Base-by-base conservation (phyloP, 2,329 filamentous ascomycete genomes). In the Aspergillus unguis region DNA sequence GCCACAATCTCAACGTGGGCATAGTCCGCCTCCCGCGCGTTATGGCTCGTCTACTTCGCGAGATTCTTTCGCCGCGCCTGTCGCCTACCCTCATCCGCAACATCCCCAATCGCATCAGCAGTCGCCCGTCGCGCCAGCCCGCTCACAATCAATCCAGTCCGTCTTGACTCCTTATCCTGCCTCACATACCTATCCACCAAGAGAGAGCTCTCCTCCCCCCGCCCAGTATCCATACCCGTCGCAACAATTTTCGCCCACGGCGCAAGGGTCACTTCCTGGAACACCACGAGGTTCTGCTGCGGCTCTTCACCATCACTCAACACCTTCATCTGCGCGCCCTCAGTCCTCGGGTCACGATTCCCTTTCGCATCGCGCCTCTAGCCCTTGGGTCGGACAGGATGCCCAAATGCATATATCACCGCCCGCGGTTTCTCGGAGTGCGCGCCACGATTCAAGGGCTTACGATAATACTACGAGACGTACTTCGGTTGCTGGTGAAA, bases 401-500 rank as follows among this genome's bases (percentile, higher is more conserved):
- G 49, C 56, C 2, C 63, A 62, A 5, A 54, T 54, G 26, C 64
- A 65, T 44, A 58, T 65, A 26, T 71, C 71, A 7, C 71, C 71
- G 6, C 59, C 60, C 11, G 53, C 63, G 11, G 64, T 65, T 23
- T 55, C 59, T 9, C 60, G 63, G 6, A 46, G 62, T 36, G 63
- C 66, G 45, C 62, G 68, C 71, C 81, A 65, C 77, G 79, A 75
- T 70, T 64, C 64, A 17, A 63, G 63, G 10, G 58, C 64, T 4
- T 56, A 59, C 5, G 70, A 71, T 26, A 61, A 61, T 8, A 59
- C 61, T 11, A 56, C 65, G 27, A 63, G 61, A 9, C 61, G 61
- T 42, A 68, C 73, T 40, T 75, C 79, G 53, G 79, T 80, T 40
- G 77, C 79, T 44, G 79, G 79, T 58, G 86, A 90, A 50, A 81